phyloP scores from a whole-genome alignment of 306 rosid species.

The Argentina anserina region DNA sequence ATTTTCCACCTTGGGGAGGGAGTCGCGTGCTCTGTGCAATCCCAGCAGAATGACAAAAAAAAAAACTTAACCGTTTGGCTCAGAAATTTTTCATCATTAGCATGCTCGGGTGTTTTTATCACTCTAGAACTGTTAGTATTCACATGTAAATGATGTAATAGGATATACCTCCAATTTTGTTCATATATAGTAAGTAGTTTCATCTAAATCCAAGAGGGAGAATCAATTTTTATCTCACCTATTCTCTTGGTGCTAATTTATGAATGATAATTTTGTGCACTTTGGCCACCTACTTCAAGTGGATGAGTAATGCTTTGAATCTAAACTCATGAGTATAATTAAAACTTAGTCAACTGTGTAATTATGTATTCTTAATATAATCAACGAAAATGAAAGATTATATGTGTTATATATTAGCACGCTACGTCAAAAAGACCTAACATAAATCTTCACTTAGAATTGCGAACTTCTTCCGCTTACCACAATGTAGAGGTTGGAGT shows the following conservation, averaged over 20 bases:
- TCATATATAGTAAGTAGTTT: neutral
- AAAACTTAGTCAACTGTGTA: neutral
- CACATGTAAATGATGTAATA: neutral
- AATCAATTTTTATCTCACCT: neutral
- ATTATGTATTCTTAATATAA: too few relatives aligned
- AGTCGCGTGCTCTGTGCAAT: constrained; percentile 3
- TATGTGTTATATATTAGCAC: too few relatives aligned
- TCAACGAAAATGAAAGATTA: too few relatives aligned
- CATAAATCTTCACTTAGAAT: too few relatives aligned
- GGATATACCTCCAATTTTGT: neutral
- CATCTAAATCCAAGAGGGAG: neutral
- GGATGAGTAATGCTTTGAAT: neutral
- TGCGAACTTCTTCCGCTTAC: too few relatives aligned
- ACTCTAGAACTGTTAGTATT: neutral
- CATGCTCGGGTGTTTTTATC: neutral
- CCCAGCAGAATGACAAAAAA: neutral
- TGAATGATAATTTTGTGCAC: neutral
- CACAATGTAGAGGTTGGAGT: too few relatives aligned
- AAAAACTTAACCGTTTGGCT: neutral
- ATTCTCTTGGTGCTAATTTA: neutral
- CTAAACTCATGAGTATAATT: neutral
- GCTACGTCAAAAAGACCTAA: too few relatives aligned
- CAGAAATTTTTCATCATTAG: neutral
- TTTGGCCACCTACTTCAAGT: neutral
- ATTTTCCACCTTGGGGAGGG: neutral